These are phyloP conservation scores for Trichosporon faecale DNA, from an alignment of 1,284 basidiomycete species.

Conservation along the genomic window DNA sequence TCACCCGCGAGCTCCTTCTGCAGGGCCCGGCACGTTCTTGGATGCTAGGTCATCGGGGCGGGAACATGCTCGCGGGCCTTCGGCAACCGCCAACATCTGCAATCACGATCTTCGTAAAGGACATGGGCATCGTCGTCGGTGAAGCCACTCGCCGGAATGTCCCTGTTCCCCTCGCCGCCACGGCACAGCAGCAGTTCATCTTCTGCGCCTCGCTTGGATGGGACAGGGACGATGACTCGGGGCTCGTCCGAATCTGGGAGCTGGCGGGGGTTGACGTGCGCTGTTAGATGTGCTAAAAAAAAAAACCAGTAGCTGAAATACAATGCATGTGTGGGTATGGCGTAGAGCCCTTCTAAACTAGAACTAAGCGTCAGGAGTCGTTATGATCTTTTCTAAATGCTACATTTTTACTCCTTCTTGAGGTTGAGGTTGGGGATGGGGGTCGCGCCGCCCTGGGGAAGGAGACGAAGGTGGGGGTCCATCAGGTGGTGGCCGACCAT, in stretches of 20 bases:
- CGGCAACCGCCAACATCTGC: constrained; percentile 22
- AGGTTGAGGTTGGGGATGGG: constrained; percentile 8
- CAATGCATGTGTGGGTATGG: not conserved
- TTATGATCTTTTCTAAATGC: not conserved
- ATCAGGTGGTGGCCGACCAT: constrained; percentile 7
- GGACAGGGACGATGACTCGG: constrained; percentile 29
- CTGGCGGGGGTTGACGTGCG: not conserved
- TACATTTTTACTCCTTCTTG: constrained; percentile 8
- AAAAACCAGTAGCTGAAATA: not conserved
- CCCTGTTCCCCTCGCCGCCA: constrained; percentile 17
- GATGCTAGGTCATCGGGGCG: constrained; percentile 26
- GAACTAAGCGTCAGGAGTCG: not conserved
- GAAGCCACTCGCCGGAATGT: constrained; percentile 17
- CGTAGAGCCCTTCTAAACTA: not conserved
- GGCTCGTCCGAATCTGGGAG: constrained; percentile 16
- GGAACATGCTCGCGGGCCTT: constrained; percentile 26
- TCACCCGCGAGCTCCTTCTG: constrained; percentile 18
- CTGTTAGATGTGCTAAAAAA: too few relatives aligned
- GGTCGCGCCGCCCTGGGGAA: not conserved
- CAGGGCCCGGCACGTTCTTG: constrained; percentile 19
- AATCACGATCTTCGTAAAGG: constrained; percentile 24
- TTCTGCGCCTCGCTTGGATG: constrained; percentile 21
- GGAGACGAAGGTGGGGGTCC: not conserved
- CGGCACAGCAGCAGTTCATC: constrained; percentile 22
- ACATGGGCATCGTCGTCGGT: constrained; percentile 25